Conservation (phyloP, 164 flowering plant genomes). For the Piper betle region DNA sequence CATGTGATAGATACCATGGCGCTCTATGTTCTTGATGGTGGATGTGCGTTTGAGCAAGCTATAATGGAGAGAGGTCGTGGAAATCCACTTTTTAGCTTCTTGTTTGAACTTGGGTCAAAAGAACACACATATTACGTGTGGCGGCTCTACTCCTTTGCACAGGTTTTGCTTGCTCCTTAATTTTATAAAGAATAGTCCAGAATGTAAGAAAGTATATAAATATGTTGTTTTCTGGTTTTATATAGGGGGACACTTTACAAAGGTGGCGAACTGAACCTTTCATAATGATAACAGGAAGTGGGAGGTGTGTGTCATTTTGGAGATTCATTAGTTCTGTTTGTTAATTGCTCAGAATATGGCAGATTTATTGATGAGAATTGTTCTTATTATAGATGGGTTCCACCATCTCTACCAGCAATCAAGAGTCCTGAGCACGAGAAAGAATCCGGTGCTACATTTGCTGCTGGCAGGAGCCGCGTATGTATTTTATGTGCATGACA, state of each 20-base stretch:
- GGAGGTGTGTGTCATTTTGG: constrained; percentile 47
- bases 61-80: too few relatives aligned
- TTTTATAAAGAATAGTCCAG: neutral
- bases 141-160: constrained; percentile 99
- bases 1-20: too few relatives aligned
- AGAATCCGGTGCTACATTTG: constrained; percentile 69
- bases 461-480: constrained; percentile 99
- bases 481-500: neutral
- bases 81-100: constrained; percentile 74
- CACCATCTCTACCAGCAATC: constrained; percentile 61
- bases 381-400: constrained; percentile 65
- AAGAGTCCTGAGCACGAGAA: constrained; percentile 83
- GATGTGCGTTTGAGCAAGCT: too few relatives aligned
- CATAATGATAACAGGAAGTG: constrained; percentile 99
- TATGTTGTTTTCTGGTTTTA: constrained; percentile 9
- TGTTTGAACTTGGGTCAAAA: constrained; percentile 94
- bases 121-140: constrained; percentile 98
- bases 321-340: neutral
- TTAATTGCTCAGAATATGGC: too few relatives aligned
- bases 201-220: neutral
- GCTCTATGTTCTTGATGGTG: too few relatives aligned
- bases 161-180: constrained; percentile 29
- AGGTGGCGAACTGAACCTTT: constrained; percentile 99
- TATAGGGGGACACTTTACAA: constrained; percentile 97
- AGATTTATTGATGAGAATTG: neutral